Percentiles rank a stretch among this genome's conserved stretches.
phyloP scores from a whole-genome alignment of 2,329 filamentous ascomycete genomes.

The Microdochium paspali region DNA sequence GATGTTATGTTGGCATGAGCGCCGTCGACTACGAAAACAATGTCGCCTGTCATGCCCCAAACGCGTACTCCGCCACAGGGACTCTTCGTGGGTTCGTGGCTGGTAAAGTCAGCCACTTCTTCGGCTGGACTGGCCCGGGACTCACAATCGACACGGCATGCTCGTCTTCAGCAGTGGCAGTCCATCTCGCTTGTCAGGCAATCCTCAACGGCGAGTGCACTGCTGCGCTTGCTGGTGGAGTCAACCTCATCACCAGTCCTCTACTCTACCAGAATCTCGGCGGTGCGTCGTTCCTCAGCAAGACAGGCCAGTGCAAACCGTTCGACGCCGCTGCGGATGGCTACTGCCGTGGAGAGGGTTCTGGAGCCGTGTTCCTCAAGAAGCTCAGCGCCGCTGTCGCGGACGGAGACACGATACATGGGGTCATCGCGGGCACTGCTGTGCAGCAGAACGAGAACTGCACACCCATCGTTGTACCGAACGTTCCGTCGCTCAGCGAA shows the following conservation, averaged over 20 bases:
- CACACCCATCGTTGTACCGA: conserved; percentile 29
- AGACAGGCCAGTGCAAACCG: conserved; percentile 14
- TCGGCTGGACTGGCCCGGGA: conserved; percentile 23
- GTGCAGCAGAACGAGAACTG: conserved; percentile 31
- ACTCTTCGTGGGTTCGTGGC: conserved; percentile 15
- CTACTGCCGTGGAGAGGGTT: conserved; percentile 42
- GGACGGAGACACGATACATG: conserved; percentile 34
- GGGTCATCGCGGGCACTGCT: conserved; percentile 25
- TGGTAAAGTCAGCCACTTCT: conserved; percentile 21
- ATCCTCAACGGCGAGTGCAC: conserved; percentile 17
- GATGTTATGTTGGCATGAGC: conserved; percentile 26
- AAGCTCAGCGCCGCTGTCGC: conserved; percentile 31
- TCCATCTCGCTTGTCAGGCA: conserved; percentile 25
- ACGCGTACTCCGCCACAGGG: conserved; percentile 23
- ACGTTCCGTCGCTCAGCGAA: conserved; percentile 13
- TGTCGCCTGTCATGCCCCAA: conserved; percentile 22
- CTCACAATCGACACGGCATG: conserved; percentile 25
- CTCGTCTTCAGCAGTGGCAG: conserved; percentile 24
- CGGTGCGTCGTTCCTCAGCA: conserved; percentile 15
- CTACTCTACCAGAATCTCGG: conserved; percentile 13
- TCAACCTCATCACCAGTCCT: conserved; percentile 16
- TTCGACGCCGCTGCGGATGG: conserved; percentile 34
- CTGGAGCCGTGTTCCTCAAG: conserved; percentile 35
- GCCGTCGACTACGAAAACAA: conserved; percentile 30
- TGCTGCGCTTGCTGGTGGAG: conserved; percentile 20